Conservation (phyloP, 768 basidiomycete genomes). For the Agaricus subrufescens region DNA sequence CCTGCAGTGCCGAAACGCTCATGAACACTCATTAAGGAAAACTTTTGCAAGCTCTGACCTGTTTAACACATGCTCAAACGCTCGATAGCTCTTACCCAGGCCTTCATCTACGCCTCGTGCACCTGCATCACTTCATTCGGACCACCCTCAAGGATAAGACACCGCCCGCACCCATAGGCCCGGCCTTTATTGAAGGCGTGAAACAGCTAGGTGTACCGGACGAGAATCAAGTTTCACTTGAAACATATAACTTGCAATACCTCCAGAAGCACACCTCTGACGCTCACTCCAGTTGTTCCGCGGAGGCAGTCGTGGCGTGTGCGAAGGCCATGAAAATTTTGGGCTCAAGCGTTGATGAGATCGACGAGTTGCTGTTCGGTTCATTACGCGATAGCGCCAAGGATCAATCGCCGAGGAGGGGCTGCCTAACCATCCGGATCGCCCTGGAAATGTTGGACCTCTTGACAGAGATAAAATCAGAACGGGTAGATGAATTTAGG, state of each 20-base stretch:
- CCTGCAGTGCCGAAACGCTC: background rate
- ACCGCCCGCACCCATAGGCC: constrained; percentile 40
- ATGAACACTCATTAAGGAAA: constrained; percentile 47
- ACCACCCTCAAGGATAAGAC: constrained; percentile 42
- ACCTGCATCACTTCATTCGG: constrained; percentile 32
- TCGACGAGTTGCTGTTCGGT: constrained; percentile 55
- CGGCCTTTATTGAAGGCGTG: constrained; percentile 44
- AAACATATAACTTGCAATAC: constrained; percentile 71
- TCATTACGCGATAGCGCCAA: constrained; percentile 21
- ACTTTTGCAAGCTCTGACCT: constrained; percentile 71
- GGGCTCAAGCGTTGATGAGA: constrained; percentile 46
- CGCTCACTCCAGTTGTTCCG: constrained; percentile 18
- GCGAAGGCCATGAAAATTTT: constrained; percentile 53
- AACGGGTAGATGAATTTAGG: constrained; percentile 59
- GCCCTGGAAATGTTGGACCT: constrained; percentile 45
- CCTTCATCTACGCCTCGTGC: constrained; percentile 65
- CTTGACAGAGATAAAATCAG: constrained; percentile 45
- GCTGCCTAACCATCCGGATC: constrained; percentile 32
- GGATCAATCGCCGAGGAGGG: constrained; percentile 39
- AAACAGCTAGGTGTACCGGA: constrained; percentile 38
- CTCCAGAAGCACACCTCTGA: constrained; percentile 52
- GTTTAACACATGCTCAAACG: constrained; percentile 52
- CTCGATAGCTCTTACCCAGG: constrained; percentile 57
- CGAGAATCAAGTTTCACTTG: constrained; percentile 43
- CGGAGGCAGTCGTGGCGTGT: constrained; percentile 53